Conservation (phyloP, 2,329 filamentous ascomycete species). For the Periglandula ipomoeae region DNA sequence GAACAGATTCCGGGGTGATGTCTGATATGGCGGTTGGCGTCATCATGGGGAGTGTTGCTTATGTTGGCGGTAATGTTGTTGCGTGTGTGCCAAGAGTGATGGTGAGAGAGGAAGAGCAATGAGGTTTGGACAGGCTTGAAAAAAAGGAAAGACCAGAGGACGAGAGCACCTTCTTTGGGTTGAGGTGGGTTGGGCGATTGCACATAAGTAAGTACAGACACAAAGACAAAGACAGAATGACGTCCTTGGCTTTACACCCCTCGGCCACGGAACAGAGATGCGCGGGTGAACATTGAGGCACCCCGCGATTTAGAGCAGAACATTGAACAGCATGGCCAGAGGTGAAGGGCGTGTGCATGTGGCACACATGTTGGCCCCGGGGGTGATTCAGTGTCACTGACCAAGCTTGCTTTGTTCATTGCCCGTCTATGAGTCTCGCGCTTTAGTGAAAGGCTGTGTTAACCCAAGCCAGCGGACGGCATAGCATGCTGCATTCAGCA, state of each 20-base stretch:
- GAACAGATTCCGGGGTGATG: conserved; percentile 2
- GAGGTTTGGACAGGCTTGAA: no score
- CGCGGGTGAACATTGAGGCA: neutral
- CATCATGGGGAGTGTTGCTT: conserved; percentile 16
- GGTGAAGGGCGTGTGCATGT: neutral
- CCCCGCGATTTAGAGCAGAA: neutral
- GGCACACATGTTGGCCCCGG: no score
- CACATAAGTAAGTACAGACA: no score
- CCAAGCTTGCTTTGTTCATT: no score
- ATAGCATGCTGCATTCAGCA: no score
- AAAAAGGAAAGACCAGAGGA: neutral
- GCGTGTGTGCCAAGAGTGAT: no score
- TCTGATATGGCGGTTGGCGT: conserved; percentile 16
- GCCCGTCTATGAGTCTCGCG: no score
- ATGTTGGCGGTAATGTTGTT: no score
- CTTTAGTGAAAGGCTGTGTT: no score
- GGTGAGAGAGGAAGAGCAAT: no score
- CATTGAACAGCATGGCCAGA: neutral
- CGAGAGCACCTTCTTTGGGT: neutral
- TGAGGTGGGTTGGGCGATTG: neutral
- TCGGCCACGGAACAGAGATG: neutral
- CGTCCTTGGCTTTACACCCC: neutral
- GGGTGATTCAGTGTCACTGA: no score
- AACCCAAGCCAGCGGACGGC: no score
- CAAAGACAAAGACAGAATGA: neutral